Percentiles rank a stretch among this genome's conserved stretches.
Conservation (phyloP, 2,329 filamentous ascomycete species). For the Aspergillus udagawae region DNA sequence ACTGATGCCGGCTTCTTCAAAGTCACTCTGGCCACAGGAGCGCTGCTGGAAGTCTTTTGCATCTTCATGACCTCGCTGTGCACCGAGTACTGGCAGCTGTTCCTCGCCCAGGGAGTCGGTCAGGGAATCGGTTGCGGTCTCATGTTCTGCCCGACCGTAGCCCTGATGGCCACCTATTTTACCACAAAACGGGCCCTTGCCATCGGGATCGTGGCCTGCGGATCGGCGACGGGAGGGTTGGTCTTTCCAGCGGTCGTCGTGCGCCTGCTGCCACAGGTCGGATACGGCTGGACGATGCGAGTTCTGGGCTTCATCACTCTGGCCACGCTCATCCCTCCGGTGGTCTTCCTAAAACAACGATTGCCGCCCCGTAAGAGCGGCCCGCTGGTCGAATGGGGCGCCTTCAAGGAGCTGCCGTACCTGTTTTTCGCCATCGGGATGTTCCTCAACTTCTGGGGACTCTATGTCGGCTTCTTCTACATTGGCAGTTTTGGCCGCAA, state of each 20-base stretch:
- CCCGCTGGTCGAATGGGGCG: slow-evolving; percentile 48
- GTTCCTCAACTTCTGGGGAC: slow-evolving; percentile 48
- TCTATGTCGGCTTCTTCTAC: slow-evolving; percentile 54
- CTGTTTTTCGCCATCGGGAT: slow-evolving; percentile 39
- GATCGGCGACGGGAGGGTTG: slow-evolving; percentile 59
- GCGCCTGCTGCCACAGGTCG: slow-evolving; percentile 56
- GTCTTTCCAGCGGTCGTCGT: slow-evolving; percentile 58
- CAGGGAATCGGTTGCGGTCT: slow-evolving; percentile 54
- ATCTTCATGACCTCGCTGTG: slow-evolving; percentile 51
- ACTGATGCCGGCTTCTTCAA: slow-evolving; percentile 52
- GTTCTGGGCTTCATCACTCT: slow-evolving; percentile 59
- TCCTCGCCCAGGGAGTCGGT: slow-evolving; percentile 53
- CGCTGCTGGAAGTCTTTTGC: slow-evolving; percentile 42
- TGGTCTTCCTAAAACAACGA: slow-evolving; percentile 47
- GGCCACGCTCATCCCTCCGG: slow-evolving; percentile 37
- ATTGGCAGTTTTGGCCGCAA: slow-evolving; percentile 40
- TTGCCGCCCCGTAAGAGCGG: slow-evolving; percentile 49
- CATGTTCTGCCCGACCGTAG: slow-evolving; percentile 52
- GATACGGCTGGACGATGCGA: slow-evolving; percentile 63
- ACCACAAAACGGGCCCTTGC: slow-evolving; percentile 56
- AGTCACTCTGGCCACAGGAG: slow-evolving; percentile 40
- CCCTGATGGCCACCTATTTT: slow-evolving; percentile 60
- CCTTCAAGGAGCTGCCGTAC: slow-evolving; percentile 51
- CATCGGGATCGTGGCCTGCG: slow-evolving; percentile 56
- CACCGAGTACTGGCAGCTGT: slow-evolving; percentile 48